These are phyloP conservation scores for Monosporascus sp. DNA, from an alignment of 2,329 filamentous ascomycete species.

Conservation along the genomic window DNA sequence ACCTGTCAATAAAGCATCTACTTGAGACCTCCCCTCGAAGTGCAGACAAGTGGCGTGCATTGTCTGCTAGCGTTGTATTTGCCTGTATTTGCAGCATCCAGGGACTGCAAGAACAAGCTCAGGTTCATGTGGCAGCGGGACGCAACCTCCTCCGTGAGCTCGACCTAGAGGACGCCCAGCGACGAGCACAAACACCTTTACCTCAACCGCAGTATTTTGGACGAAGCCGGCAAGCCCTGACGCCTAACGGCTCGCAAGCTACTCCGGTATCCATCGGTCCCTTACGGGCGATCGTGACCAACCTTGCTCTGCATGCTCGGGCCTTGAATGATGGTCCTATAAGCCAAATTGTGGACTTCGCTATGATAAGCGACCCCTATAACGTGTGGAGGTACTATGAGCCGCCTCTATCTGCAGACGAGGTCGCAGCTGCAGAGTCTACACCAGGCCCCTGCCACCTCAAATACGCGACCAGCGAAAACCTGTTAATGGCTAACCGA, in stretches of 20 bases:
- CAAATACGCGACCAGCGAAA: neutral
- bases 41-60: constrained; percentile 5
- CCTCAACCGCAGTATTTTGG: neutral
- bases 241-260: neutral
- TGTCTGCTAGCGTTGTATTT: constrained; percentile 15
- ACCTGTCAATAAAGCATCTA: constrained; percentile 9
- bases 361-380: neutral
- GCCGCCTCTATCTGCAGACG: neutral
- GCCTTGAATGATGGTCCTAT: constrained; percentile 2
- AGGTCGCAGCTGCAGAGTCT: neutral
- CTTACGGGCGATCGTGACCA: constrained; percentile 1
- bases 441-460: neutral
- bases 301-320: constrained; percentile 1
- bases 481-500: constrained; percentile 2
- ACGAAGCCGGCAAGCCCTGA: neutral
- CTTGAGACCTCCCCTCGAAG: neutral
- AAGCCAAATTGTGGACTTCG: neutral
- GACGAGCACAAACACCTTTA: neutral
- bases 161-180: neutral
- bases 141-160: constrained; percentile 6
- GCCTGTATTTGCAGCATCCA: constrained; percentile 13
- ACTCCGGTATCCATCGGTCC: constrained; percentile 1
- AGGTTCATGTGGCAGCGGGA: constrained; percentile 7
- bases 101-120: constrained; percentile 8
- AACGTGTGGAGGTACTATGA: constrained; percentile 7